Percentiles rank a stretch among this genome's conserved stretches.
These are phyloP conservation scores for Auriculariales sp. DNA, from an alignment of 768 basidiomycete species.

Conservation along the genomic window DNA sequence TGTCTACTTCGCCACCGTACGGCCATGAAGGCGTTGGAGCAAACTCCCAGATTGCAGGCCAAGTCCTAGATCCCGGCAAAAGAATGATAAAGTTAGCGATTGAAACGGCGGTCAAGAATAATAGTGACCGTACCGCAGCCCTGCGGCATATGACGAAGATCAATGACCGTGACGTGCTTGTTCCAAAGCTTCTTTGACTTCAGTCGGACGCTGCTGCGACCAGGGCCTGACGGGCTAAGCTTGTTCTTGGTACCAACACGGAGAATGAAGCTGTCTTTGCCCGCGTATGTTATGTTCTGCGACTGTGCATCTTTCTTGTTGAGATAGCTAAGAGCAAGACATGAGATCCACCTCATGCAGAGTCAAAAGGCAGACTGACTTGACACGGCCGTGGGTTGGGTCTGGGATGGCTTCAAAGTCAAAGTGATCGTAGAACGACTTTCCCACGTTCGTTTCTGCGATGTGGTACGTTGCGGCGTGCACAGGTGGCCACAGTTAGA, in stretches of 20 bases:
- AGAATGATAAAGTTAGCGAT: not conserved
- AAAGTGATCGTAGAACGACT: slow-evolving; percentile 37
- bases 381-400: slow-evolving; percentile 45
- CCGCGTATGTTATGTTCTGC: slow-evolving; percentile 42
- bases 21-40: slow-evolving; percentile 29
- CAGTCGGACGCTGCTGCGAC: slow-evolving; percentile 44
- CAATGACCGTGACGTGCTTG: slow-evolving; percentile 37
- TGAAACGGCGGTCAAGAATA: slow-evolving; percentile 2
- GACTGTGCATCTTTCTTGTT: slow-evolving; percentile 29
- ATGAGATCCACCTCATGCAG: not conserved
- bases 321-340: not conserved
- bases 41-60: slow-evolving; percentile 28
- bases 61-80: slow-evolving; percentile 14
- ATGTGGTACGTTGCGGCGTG: slow-evolving; percentile 5
- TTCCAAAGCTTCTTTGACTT: slow-evolving; percentile 36
- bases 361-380: slow-evolving; percentile 4
- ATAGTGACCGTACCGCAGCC: slow-evolving; percentile 32
- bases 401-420: slow-evolving; percentile 34
- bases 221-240: slow-evolving; percentile 32
- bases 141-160: slow-evolving; percentile 47
- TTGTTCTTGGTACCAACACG: slow-evolving; percentile 37
- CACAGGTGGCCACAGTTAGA: too few species aligned
- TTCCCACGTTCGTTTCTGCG: slow-evolving; percentile 29
- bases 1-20: slow-evolving; percentile 10
- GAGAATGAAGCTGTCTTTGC: slow-evolving; percentile 36